Base-by-base conservation (phyloP, 176 grass and related monocot genomes). In the Thinopyrum elongatum region DNA sequence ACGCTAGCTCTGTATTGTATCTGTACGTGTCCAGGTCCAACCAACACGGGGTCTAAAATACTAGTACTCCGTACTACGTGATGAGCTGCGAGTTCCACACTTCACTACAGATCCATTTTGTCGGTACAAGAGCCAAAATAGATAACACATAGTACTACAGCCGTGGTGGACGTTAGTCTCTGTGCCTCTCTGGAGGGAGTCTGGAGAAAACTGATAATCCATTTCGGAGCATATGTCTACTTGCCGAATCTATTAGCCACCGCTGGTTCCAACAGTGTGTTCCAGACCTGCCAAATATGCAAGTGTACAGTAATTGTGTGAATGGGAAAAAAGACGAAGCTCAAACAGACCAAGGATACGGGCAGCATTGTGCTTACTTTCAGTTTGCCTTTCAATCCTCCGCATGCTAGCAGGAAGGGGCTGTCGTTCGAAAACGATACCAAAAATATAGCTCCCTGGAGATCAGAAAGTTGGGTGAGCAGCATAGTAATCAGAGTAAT, bases 331-430 rank as follows among this genome's bases (percentile, higher is more conserved):
- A 35, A 34, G 29, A 9, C 2, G 27, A 17, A 55, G n/a, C 7
- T 68, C 30, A 1, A 30, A 30, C 51, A 68, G 33, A 8, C 4
- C 9, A 10, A 6, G 67, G 2, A 30, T 14, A 83, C 1, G 74
- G 58, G 23, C 22, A 3, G 19, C 16, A 3, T 76, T 55, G 19
- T 53, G 70, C 89, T 82, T 89, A 92, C 93, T 4, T 89, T 85
- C 3, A 92, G 67, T 91, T 74, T 87, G 39, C 93, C 93, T 83
- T 95, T 95, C 31, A 90, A 92, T 46, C 93, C 93, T 82, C 88
- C 90, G 59, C 89, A 87, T 15, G 93, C 90, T 75, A 95, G 71
- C 78, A 85, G 87, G 73, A 90, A 95, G 28, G 93, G 86, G 23
- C 42, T 87, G 34, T 95, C 93, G n/a, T 80, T 83, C 42, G 88